A percentile compares a stretch with the other conserved stretches of the same genome.
These are phyloP conservation scores for Lepidium africanum DNA, from an alignment of 345 rosid species.

Conservation along the genomic window DNA sequence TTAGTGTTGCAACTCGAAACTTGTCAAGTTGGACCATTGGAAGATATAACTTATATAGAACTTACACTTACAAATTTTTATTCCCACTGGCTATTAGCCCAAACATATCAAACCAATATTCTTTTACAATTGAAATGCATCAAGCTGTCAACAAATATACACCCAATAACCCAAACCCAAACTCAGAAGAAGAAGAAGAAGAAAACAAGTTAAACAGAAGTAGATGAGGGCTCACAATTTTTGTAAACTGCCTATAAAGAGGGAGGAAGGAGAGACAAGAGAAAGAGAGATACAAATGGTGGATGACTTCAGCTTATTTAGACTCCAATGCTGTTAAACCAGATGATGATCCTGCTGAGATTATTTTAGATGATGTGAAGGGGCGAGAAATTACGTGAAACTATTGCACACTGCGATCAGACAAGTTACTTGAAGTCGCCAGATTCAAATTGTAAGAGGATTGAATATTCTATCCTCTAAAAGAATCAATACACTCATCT, in stretches of 20 bases:
- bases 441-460: constrained; percentile 31
- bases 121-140: constrained; percentile 26
- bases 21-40: not conserved
- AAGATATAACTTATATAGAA: not conserved
- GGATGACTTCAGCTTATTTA: constrained; percentile 29
- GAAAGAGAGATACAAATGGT: constrained; percentile 18
- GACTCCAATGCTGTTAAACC: constrained; percentile 30
- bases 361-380: constrained; percentile 40
- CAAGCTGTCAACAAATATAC: constrained; percentile 20
- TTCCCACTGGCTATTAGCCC: constrained; percentile 21
- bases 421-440: constrained; percentile 23
- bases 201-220: constrained; percentile 1
- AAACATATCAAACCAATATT: constrained; percentile 12
- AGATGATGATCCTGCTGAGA: constrained; percentile 32
- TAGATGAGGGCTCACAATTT: not conserved
- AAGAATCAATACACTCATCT: constrained; percentile 45
- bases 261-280: not conserved
- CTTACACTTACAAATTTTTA: constrained; percentile 5
- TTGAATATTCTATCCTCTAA: constrained; percentile 12
- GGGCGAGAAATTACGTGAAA: constrained; percentile 29
- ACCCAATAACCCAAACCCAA: constrained; percentile 20
- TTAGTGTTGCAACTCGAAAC: not conserved
- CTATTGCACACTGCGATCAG: constrained; percentile 39
- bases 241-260: not conserved
- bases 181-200: too few relatives aligned